phyloP scores from a whole-genome alignment of 2,329 filamentous ascomycete genomes.

The Rhexocercosporidium sp. region DNA sequence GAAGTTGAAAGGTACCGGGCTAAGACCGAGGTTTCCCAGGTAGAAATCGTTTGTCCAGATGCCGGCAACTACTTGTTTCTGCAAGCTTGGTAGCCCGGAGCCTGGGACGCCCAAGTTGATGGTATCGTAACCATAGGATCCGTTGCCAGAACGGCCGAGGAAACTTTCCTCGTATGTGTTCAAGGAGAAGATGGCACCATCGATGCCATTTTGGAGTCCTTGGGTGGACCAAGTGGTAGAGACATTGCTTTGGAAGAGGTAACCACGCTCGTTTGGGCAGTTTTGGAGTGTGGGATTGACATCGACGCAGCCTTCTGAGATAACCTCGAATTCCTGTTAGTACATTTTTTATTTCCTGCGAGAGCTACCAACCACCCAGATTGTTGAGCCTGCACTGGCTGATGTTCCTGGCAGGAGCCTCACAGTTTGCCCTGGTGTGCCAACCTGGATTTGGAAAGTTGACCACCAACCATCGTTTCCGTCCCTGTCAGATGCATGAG shows the following conservation, averaged over 20 bases:
- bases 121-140: constrained; percentile 32
- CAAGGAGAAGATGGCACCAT: background rate
- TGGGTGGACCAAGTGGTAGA: constrained; percentile 50
- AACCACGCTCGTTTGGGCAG: constrained; percentile 63
- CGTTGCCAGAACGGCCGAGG: constrained; percentile 28
- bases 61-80: constrained; percentile 26
- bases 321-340: constrained; percentile 28
- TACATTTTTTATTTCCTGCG: background rate
- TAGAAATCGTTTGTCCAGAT: constrained; percentile 30
- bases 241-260: constrained; percentile 58
- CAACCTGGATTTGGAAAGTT: constrained; percentile 63
- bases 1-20: constrained; percentile 46
- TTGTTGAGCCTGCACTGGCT: constrained; percentile 61
- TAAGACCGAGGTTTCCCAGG: constrained; percentile 47
- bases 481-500: constrained; percentile 35
- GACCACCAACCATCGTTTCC: constrained; percentile 75
- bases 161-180: constrained; percentile 7
- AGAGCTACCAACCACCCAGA: constrained; percentile 60
- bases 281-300: constrained; percentile 42
- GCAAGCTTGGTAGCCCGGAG: constrained; percentile 33
- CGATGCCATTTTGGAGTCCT: constrained; percentile 11
- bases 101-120: constrained; percentile 30
- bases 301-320: constrained; percentile 57
- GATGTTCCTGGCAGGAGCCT: constrained; percentile 64
- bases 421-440: constrained; percentile 55